These are phyloP conservation scores for Pulveroboletus frians DNA, from an alignment of 768 basidiomycete species.

Conservation along the genomic window DNA sequence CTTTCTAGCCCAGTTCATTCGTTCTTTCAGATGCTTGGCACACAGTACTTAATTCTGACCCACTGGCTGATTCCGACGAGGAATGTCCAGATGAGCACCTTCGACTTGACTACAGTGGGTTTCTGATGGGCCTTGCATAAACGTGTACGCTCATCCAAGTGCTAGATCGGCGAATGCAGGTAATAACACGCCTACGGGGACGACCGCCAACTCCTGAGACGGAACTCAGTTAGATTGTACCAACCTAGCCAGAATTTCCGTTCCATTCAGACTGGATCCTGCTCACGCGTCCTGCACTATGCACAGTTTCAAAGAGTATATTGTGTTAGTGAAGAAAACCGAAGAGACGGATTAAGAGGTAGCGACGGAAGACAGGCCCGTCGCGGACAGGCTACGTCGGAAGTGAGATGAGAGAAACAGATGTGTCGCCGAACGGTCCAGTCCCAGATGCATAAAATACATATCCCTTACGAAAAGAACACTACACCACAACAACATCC, in stretches of 20 bases:
- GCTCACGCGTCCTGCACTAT: slow-evolving; percentile 12
- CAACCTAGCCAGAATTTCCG: slow-evolving; percentile 1
- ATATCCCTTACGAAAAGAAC: slow-evolving; percentile 24
- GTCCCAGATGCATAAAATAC: slow-evolving; percentile 34
- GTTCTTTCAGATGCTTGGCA: slow-evolving; percentile 63
- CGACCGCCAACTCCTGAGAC: slow-evolving; percentile 54
- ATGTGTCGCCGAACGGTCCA: slow-evolving; percentile 28
- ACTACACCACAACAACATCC: slow-evolving; percentile 25
- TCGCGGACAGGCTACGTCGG: slow-evolving; percentile 9
- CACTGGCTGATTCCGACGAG: slow-evolving; percentile 73
- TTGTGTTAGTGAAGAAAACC: slow-evolving; percentile 18
- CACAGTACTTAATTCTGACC: slow-evolving; percentile 58
- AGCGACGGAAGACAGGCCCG: slow-evolving; percentile 9
- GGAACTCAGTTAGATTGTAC: slow-evolving; percentile 19
- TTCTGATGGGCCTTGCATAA: slow-evolving; percentile 1
- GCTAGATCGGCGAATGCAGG: slow-evolving; percentile 54
- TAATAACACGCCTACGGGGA: slow-evolving; percentile 54
- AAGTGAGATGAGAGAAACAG: slow-evolving; percentile 26
- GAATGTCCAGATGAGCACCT: slow-evolving; percentile 60
- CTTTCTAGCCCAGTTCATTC: slow-evolving; percentile 9
- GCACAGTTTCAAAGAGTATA: slow-evolving; percentile 23
- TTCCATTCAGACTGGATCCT: neutral
- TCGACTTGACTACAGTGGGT: slow-evolving; percentile 60
- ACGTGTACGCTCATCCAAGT: slow-evolving; percentile 8
- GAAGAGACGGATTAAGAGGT: slow-evolving; percentile 11